These are phyloP conservation scores for Erodium moschatum DNA, from an alignment of 441 rosid species.

Conservation along the genomic window DNA sequence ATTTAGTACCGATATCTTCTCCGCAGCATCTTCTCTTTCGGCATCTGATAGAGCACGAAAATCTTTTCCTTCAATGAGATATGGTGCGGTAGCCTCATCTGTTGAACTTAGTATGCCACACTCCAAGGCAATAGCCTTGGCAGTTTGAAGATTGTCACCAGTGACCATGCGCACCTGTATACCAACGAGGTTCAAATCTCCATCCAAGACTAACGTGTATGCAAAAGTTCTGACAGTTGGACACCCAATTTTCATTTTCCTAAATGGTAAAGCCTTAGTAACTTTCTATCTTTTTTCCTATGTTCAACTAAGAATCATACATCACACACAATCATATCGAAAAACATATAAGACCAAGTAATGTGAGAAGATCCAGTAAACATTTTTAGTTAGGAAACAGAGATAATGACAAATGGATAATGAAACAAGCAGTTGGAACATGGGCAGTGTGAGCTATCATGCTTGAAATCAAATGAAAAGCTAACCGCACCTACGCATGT, in stretches of 20 bases:
- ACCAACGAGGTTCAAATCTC: background rate
- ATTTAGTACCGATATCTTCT: slow-evolving; percentile 53
- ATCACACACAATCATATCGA: background rate
- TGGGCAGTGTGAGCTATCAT: background rate
- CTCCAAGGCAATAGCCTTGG: slow-evolving; percentile 89
- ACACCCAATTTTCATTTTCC: background rate
- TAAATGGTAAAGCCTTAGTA: background rate
- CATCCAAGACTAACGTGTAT: background rate
- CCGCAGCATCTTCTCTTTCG: slow-evolving; percentile 54
- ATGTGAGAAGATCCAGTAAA: background rate
- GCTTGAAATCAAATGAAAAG: background rate
- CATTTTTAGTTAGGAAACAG: background rate
- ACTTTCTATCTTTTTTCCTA: background rate
- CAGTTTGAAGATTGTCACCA: slow-evolving; percentile 88
- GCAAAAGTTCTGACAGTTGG: background rate
- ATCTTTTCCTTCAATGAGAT: slow-evolving; percentile 74
- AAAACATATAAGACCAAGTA: background rate
- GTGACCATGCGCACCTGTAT: slow-evolving; percentile 92
- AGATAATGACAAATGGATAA: background rate
- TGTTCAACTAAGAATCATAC: background rate
- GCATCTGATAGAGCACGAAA: slow-evolving; percentile 53
- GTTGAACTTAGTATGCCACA: slow-evolving; percentile 67
- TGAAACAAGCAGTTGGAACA: background rate
- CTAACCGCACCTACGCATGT: background rate
- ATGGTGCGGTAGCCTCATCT: slow-evolving; percentile 41